These are phyloP conservation scores for Colletotrichum sp. DNA, from an alignment of 2,329 filamentous ascomycete genomes.

Conservation along the genomic window DNA sequence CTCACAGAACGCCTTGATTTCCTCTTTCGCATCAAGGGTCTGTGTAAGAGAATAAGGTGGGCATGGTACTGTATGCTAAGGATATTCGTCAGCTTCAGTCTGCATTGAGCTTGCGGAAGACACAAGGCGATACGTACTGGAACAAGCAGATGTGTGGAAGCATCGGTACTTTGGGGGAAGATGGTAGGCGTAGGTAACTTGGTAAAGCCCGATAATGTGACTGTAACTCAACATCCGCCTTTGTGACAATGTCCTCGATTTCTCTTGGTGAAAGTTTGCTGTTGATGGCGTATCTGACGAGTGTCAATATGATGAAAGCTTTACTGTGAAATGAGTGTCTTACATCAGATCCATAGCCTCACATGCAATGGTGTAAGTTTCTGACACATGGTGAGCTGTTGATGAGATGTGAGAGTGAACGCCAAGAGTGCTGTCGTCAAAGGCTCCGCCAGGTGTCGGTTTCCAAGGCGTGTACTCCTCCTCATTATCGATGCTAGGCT, in stretches of 20 bases:
- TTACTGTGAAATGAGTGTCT: too few species aligned
- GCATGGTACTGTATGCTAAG: constrained; percentile 26
- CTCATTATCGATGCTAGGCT: constrained; percentile 12
- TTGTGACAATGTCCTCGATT: constrained; percentile 20
- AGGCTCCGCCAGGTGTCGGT: background rate
- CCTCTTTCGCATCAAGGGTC: constrained; percentile 18
- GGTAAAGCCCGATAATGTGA: constrained; percentile 20
- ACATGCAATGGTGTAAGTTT: constrained; percentile 21
- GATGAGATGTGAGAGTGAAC: constrained; percentile 18
- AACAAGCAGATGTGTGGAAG: constrained; percentile 26
- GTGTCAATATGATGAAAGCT: background rate
- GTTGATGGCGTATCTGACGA: background rate
- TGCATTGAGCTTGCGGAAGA: rapidly evolving
- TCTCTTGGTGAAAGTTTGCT: background rate
- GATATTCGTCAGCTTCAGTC: rapidly evolving
- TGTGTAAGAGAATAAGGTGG: constrained; percentile 23
- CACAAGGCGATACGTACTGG: constrained; percentile 19
- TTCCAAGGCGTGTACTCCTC: constrained; percentile 23
- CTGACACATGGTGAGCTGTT: constrained; percentile 19
- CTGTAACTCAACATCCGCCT: constrained; percentile 20
- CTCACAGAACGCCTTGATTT: background rate
- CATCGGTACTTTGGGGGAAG: constrained; percentile 12
- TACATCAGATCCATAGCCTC: constrained; percentile 24
- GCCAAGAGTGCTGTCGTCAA: background rate
- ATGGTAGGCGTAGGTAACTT: constrained; percentile 17